Percentiles rank a stretch among this genome's conserved stretches.
These are phyloP conservation scores for Henckelia pumila DNA, from an alignment of 257 asterid species.

Conservation along the genomic window DNA sequence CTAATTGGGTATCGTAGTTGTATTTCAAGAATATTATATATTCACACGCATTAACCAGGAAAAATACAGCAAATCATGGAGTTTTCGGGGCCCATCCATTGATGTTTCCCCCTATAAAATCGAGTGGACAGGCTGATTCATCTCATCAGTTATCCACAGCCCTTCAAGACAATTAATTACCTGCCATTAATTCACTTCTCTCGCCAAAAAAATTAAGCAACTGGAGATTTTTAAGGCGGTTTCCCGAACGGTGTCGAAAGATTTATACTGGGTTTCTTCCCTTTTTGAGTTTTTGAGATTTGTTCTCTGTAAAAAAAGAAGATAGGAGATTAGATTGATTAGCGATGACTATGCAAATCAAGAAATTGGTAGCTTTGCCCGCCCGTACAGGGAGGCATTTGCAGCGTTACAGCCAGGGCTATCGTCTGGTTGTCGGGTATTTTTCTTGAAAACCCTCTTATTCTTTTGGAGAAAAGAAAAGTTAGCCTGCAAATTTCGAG, in stretches of 20 bases:
- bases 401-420: constrained; percentile 70
- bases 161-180: constrained; percentile 23
- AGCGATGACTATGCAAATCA: constrained; percentile 49
- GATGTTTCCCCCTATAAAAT: constrained; percentile 25
- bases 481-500: background rate
- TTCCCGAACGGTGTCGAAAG: constrained; percentile 22
- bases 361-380: constrained; percentile 40
- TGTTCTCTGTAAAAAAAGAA: constrained; percentile 3
- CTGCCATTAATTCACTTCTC: constrained; percentile 14
- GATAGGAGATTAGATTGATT: constrained; percentile 18
- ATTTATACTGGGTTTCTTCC: background rate
- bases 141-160: constrained; percentile 30
- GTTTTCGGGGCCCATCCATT: background rate
- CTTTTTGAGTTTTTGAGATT: constrained; percentile 12
- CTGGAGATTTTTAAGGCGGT: constrained; percentile 28
- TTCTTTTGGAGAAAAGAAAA: background rate
- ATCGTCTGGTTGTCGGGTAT: constrained; percentile 85
- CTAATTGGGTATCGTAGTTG: too few species aligned
- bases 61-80: constrained; percentile 30
- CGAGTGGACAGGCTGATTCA: constrained; percentile 23
- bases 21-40: constrained; percentile 1
- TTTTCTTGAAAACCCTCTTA: constrained; percentile 23
- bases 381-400: constrained; percentile 69
- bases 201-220: background rate
- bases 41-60: constrained; percentile 21